These are phyloP conservation scores for Paramecium bursaria DNA, from an alignment of 73 alveolate species.

Conservation along the genomic window DNA sequence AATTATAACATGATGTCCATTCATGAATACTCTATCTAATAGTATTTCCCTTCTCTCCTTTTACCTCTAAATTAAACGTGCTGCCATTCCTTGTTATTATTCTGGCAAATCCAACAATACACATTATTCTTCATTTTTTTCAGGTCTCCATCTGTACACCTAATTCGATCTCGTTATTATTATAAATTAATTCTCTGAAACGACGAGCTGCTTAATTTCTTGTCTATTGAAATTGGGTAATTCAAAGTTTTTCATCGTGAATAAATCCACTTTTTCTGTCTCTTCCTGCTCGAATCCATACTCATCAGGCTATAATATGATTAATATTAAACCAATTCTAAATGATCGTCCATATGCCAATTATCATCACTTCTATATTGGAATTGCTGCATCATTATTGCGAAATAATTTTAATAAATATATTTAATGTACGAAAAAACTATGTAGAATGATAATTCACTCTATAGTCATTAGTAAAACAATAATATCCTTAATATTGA, in stretches of 20 bases:
- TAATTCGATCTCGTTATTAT: slow-evolving; percentile 41
- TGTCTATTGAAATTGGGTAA: slow-evolving; percentile 18
- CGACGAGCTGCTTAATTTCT: slow-evolving; percentile 27
- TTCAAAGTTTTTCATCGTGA: slow-evolving; percentile 15
- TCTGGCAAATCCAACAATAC: slow-evolving; percentile 53
- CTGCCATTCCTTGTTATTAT: neutral
- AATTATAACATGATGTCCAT: slow-evolving; percentile 49
- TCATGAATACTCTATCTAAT: slow-evolving; percentile 19
- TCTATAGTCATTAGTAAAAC: no score
- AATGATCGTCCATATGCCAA: no score
- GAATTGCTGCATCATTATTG: no score
- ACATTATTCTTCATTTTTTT: slow-evolving; percentile 14
- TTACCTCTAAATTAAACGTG: neutral
- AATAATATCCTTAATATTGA: no score
- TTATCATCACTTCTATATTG: no score
- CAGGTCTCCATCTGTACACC: slow-evolving; percentile 61
- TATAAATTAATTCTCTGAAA: slow-evolving; percentile 4
- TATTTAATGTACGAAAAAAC: no score
- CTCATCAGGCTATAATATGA: slow-evolving; percentile 58
- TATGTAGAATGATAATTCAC: no score
- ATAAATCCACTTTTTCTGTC: slow-evolving; percentile 4
- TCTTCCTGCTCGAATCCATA: slow-evolving; percentile 41
- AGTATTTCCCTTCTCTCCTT: slow-evolving; percentile 20
- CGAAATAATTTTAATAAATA: no score
- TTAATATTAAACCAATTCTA: no score